Base-by-base conservation (phyloP, 2,329 filamentous ascomycete species). In the Achaetomium macrosporum region DNA sequence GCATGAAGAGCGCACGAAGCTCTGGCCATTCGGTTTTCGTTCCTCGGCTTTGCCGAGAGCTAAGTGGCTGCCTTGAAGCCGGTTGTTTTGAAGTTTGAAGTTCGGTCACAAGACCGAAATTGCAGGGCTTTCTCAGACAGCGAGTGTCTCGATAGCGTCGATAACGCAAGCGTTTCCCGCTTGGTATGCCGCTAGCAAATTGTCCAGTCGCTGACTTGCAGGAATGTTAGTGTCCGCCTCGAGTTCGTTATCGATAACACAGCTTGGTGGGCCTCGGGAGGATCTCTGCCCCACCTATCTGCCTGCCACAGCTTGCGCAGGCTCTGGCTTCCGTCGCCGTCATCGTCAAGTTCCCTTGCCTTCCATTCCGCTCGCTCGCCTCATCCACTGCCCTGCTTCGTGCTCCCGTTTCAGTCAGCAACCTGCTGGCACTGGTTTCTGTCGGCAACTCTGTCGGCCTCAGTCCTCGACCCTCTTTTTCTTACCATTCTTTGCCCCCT, bases 281-380 rank as follows among this genome's bases (percentile, higher is more conserved):
- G 47, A 46, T 36, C 31, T n/a, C 30, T 51, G 50, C 49, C 53
- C 49, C 53, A 45, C 49, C 53, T 51, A 15, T 46, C 31, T 15
- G 42, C 16, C 31, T 17, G 13, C 33, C 33, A 7, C 30, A 35
- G 33, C 11, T 35, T 12, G 30, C 41, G 31, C 33, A 50, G 29
- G 40, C 33, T 30, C 11, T 29, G 13, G 33, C 42, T 30, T 17
- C 9, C 37, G 57, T 47, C 57, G 57, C 55, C 57, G 59, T 61
- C 60, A 61, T 62, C 59, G 58, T 43, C 51, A 12, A n/a, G 52
- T 62, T 62, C 60, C 60, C 60, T 51, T 55, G 51, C 57, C 56
- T 62, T 62, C 60, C 53, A 61, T 58, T 47, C 50, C 39, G n/a
- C 42, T 59, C 58, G 57, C 50, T 57, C 58, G 55, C 52, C 51